Evolutionary conservation across 2,329 filamentous ascomycete species (phyloP), one percentile per base, ranked within the genome.

Genomic region (Stachybotrys chlorohalonatus): DNA sequence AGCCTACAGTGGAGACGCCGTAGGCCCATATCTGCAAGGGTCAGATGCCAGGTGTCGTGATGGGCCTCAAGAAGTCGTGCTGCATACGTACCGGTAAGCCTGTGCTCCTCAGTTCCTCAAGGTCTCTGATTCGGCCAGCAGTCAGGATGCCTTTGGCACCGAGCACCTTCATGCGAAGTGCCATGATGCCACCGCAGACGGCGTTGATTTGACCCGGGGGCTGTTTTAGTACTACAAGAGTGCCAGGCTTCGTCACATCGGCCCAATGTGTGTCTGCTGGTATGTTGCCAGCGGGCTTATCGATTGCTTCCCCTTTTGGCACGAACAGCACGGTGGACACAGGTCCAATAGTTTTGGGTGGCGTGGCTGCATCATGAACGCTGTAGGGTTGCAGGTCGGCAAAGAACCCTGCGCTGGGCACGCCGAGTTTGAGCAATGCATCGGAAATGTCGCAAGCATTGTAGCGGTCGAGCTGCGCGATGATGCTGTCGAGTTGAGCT

Each of bases 181-280:
- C 87, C 80, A 90, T 87, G 59, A 91, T 89, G 16, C 87, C 87
- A n/a, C 88, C 88, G 6, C 89, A 78, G 7, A 89, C 78, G 6
- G 87, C 87, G 68, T 87, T 89, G 52, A 76, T 77, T 65, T 90
- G 86, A 1, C 75, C 77, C 0, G 73, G 63, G 0, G 86, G 85
- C 62, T 90, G 86, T 57, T 82, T 80, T 56, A 90, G 77, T 5
- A 91, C 72, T 5, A 85, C 81, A 53, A 90, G 76, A 1, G 83
- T 86, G 7, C 76, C 79, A 0, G 77, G 71, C 31, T 80, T 69
- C 1, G 82, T 79, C 47, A 82, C 70, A 68, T 92, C 88, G 45
- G 84, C 85, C 78, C 85, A 91, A 62, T 90, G 87, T 7, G 75
- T 79, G 7, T 75, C 79, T 4, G 73, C 62, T 1, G 83, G 80